Evolutionary conservation across 169 alveolate species (phyloP), one percentile per base, ranked within the genome.

Genomic region (Theileria sp.): DNA sequence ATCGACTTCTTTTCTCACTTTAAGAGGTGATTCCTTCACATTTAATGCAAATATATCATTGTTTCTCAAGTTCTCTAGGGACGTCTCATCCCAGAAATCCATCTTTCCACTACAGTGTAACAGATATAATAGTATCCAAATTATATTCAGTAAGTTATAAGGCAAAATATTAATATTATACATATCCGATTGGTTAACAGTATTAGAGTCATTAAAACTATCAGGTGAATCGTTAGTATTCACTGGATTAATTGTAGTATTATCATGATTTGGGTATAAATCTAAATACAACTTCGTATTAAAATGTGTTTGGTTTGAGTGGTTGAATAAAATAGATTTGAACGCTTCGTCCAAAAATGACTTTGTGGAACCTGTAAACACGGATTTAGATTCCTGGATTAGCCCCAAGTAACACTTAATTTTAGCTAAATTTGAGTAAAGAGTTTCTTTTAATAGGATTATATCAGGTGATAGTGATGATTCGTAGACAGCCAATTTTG

Each of bases 91-190:
- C 13, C 69, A 21, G 17, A 83, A 75, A 12, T 70, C 82, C 65
- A 65, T 15, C 21, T 54, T 54, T 17, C 86, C 86, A 5, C 76
- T 74, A 28, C 60, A 6, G 49, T 83, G 89, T 28, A 83, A 58
- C 19, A 83, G 60, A 61, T 83, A 83, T 12, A 67, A 65, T 62
- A 83, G 50, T 36, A 83, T n/a, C 86, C 89, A 83, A 15, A 76
- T 80, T 3, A 77, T n/a, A 72, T 83, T 83, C n/a, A 51, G 23
- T 62, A 83, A 56, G 26, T 83, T 56, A 60, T 72, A 54, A 19
- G 89, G 89, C 38, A 60, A 23, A 21, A 77, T 81, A 12, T 32
- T 19, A 10, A 54, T 26, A 56, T 49, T 9, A 17, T 64, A 26
- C 32, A 71, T 36, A 6, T 17, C 51, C 32, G 26, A 2, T 0